phyloP scores from a whole-genome alignment of 2,329 filamentous ascomycete genomes.

The Penicillium corylophilum region DNA sequence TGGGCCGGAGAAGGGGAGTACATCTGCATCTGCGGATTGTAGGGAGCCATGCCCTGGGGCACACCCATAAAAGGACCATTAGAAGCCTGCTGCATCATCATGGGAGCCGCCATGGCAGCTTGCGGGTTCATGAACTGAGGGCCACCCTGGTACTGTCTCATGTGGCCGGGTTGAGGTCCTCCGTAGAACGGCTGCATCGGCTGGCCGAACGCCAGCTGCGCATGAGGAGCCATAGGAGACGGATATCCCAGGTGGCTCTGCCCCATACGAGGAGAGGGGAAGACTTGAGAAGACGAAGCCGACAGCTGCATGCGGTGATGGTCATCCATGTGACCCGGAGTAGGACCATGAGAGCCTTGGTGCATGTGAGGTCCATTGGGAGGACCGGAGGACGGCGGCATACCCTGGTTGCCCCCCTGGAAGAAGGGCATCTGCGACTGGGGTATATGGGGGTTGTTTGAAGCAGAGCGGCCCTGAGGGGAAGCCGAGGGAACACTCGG shows the following conservation, averaged over 20 bases:
- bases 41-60: slow-evolving; percentile 68
- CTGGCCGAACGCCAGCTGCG: slow-evolving; percentile 70
- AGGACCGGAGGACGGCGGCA: slow-evolving; percentile 67
- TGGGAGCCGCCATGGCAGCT: slow-evolving; percentile 68
- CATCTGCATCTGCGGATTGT: slow-evolving; percentile 73
- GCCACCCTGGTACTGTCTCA: slow-evolving; percentile 69
- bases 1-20: slow-evolving; percentile 75
- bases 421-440: slow-evolving; percentile 82
- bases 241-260: slow-evolving; percentile 68
- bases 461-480: slow-evolving; percentile 63
- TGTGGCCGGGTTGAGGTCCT: slow-evolving; percentile 68
- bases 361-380: slow-evolving; percentile 77
- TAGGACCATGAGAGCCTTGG: slow-evolving; percentile 69
- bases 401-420: slow-evolving; percentile 68
- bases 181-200: slow-evolving; percentile 69
- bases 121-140: slow-evolving; percentile 72
- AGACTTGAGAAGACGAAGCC: slow-evolving; percentile 77
- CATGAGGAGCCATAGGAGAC: slow-evolving; percentile 65
- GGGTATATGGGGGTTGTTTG: slow-evolving; percentile 64
- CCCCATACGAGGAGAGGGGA: slow-evolving; percentile 76
- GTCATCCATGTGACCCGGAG: slow-evolving; percentile 70
- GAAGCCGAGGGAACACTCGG: slow-evolving; percentile 63
- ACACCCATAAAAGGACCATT: slow-evolving; percentile 69
- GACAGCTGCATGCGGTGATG: slow-evolving; percentile 86
- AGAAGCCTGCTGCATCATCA: slow-evolving; percentile 78